A percentile compares a stretch with the other conserved stretches of the same genome.
These are phyloP conservation scores for Argentina anserina DNA, from an alignment of 306 rosid genomes.

Conservation along the genomic window DNA sequence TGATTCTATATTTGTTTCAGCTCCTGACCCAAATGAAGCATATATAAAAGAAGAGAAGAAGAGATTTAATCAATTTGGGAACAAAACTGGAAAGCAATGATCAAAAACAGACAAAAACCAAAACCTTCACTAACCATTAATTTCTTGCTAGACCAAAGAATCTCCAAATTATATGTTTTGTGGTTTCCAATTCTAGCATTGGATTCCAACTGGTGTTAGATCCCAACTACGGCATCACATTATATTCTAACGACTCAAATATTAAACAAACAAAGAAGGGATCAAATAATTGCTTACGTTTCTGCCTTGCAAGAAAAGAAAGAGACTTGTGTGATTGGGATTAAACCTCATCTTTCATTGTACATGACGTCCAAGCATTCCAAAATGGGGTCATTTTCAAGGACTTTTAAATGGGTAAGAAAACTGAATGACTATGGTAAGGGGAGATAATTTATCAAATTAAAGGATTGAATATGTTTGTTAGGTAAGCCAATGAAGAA, in stretches of 20 bases:
- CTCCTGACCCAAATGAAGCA: slow-evolving; percentile 7
- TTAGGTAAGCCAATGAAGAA: neutral
- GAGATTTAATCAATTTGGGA: slow-evolving; percentile 10
- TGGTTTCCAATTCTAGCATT: slow-evolving; percentile 13
- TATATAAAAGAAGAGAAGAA: slow-evolving; percentile 6
- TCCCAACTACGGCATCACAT: slow-evolving; percentile 9
- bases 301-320: slow-evolving; percentile 40
- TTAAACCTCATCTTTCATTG: slow-evolving; percentile 20
- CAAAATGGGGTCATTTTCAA: slow-evolving; percentile 27
- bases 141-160: slow-evolving; percentile 39
- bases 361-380: slow-evolving; percentile 9
- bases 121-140: slow-evolving; percentile 27
- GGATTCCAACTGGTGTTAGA: slow-evolving; percentile 20
- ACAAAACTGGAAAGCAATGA: slow-evolving; percentile 38
- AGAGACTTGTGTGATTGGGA: slow-evolving; percentile 44
- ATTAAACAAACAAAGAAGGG: neutral
- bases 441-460: neutral
- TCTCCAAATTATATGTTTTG: neutral
- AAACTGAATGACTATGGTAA: neutral
- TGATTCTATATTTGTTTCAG: slow-evolving; percentile 8
- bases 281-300: slow-evolving; percentile 3
- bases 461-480: neutral
- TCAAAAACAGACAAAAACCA: slow-evolving; percentile 29
- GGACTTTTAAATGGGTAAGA: slow-evolving; percentile 17
- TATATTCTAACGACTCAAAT: slow-evolving; percentile 5